phyloP scores from a whole-genome alignment of 441 rosid species.

The Populus hybrid region DNA sequence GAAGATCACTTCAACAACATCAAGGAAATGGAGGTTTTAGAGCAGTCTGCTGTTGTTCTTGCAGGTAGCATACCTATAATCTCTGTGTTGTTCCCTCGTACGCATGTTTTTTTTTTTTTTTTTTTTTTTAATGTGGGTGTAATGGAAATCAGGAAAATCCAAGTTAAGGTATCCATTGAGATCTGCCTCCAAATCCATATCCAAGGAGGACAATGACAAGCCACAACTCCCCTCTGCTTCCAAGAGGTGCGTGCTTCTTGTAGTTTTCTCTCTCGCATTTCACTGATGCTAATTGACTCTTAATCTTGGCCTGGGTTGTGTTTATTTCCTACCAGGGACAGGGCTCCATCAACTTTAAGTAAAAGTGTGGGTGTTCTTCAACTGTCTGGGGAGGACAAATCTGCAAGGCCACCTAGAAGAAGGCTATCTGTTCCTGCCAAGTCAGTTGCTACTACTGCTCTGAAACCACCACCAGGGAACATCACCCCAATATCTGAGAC shows the following conservation, averaged over 20 bases:
- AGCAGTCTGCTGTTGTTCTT: conserved; percentile 25
- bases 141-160: conserved; percentile 47
- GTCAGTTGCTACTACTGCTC: conserved; percentile 33
- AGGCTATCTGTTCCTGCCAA: conserved; percentile 77
- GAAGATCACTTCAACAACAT: not conserved
- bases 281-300: too few relatives aligned
- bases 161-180: conserved; percentile 73
- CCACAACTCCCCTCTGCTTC: conserved; percentile 46
- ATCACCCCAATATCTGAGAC: conserved; percentile 59
- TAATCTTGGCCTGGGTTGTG: not conserved
- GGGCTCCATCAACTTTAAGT: conserved; percentile 52
- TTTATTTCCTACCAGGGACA: conserved; percentile 35
- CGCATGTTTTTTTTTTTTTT: not conserved
- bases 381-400: conserved; percentile 61
- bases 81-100: not conserved
- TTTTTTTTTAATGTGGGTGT: not conserved
- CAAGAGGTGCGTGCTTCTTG: conserved; percentile 41
- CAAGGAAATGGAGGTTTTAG: conserved; percentile 43
- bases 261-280: too few relatives aligned
- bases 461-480: conserved; percentile 30
- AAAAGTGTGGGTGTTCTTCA: conserved; percentile 74
- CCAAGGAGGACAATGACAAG: conserved; percentile 54
- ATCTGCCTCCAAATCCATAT: conserved; percentile 46
- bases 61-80: conserved; percentile 19
- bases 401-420: conserved; percentile 79